Evolutionary conservation across 352 stramenopile genomes (phyloP), one percentile per base, ranked within the genome.

Genomic region (Phytophthora pinifolia): DNA sequence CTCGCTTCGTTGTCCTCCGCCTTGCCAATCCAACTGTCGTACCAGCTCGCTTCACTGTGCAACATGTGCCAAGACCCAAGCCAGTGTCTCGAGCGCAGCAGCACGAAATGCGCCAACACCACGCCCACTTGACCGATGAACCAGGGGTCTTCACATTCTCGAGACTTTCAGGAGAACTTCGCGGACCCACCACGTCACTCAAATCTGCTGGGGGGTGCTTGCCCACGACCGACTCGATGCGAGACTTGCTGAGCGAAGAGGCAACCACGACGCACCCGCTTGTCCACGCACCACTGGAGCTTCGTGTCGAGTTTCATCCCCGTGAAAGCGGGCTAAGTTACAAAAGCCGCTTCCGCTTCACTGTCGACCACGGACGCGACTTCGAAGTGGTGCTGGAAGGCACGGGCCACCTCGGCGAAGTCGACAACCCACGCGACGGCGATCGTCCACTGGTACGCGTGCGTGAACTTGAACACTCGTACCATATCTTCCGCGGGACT

Each of bases 301-400:
- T 94, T 31, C 22, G 34, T 22, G 74, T 91, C 12, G 65, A 57
- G 13, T 94, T 94, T 50, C 63, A 59, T 9, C 73, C 83, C 1
- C 46, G 55, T 1, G 53, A 69, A 34, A 62, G 59, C 14, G 62
- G 54, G 3, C 65, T 51, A 15, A 67, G 57, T 14, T 94, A 88
- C 62, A 74, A 74, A 44, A 86, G 73, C 37, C 73, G 75, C 32
- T 94, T 90, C 46, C 81, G 79, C 9, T 78, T 94, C 27, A 58
- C 36, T n/a, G 79, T 94, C 2, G 65, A 71, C 18, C 45, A 81
- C 31, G 83, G 81, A 17, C 53, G 74, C 17, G 79, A 79, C 45
- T 88, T 83, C 46, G 83, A 94, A 46, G 48, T 94, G 13, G 71
- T 88, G 29, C 62, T 94, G 13, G 73, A 92, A 59, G 83, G 83